Evolutionary conservation across 1,284 basidiomycete genomes (phyloP).

Genomic region (Salmacisia buchloeana): DNA sequence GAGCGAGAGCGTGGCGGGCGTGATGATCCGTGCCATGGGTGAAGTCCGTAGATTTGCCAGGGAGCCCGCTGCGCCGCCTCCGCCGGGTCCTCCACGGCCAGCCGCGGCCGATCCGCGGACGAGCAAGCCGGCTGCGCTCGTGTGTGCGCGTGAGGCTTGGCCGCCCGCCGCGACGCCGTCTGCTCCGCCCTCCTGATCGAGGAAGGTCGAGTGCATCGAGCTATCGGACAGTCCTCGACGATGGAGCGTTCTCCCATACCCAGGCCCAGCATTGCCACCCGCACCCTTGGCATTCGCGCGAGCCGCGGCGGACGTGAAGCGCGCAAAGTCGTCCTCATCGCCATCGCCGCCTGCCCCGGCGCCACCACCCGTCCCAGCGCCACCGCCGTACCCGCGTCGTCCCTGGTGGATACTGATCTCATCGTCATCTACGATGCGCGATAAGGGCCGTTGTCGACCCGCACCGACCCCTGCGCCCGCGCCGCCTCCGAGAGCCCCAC

Average conservation of each 20-base stretch:
- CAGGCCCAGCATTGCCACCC: background rate
- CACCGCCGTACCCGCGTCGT: conserved; percentile 2
- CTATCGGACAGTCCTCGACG: conserved; percentile 44
- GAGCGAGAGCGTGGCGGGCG: conserved; percentile 36
- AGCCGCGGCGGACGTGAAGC: background rate
- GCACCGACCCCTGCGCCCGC: background rate
- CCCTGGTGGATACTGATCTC: conserved; percentile 37
- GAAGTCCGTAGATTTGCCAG: conserved; percentile 18
- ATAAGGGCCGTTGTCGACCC: conserved; percentile 13
- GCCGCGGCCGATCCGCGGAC: background rate
- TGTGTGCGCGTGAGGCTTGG: background rate
- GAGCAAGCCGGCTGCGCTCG: background rate
- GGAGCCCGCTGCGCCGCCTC: conserved; percentile 13
- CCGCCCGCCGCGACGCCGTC: background rate
- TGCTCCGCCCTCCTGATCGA: conserved; percentile 26
- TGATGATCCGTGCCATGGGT: conserved; percentile 36
- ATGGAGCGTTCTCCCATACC: conserved; percentile 24
- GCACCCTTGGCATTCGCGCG: background rate
- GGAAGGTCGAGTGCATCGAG: conserved; percentile 40
- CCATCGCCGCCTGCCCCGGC: conserved; percentile 16
- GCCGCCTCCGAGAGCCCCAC: too few relatives aligned
- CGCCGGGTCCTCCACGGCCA: conserved; percentile 6
- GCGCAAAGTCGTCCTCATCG: conserved; percentile 16
- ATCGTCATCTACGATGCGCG: conserved; percentile 40
- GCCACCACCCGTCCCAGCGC: background rate